A percentile compares a stretch with the other conserved stretches of the same genome.
Conservation (phyloP, 169 alveolate species). For the Cryptosporidium sp. region DNA sequence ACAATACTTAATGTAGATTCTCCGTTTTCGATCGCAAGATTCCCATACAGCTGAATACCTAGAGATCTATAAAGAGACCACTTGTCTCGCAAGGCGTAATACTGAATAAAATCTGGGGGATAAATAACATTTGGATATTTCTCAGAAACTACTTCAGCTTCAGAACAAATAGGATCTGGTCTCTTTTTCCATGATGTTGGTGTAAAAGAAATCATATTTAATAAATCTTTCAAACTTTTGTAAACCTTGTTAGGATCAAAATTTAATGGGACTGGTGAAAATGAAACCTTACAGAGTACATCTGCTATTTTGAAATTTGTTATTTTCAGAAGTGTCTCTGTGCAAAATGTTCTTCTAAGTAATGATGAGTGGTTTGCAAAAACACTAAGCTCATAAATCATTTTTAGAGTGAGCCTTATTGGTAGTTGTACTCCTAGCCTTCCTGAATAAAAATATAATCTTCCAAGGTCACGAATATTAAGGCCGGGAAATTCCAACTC, state of each 20-base stretch:
- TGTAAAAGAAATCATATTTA: constrained; percentile 9
- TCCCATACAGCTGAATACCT: constrained; percentile 51
- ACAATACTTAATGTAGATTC: constrained; percentile 22
- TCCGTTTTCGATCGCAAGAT: not conserved
- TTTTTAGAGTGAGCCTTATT: constrained; percentile 37
- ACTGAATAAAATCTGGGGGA: constrained; percentile 47
- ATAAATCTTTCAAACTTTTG: not conserved
- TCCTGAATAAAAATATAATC: constrained; percentile 63
- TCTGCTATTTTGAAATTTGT: constrained; percentile 31
- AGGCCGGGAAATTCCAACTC: constrained; percentile 47
- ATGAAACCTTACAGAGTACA: constrained; percentile 40
- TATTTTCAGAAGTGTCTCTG: constrained; percentile 29
- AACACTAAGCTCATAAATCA: constrained; percentile 53
- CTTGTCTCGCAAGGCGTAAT: constrained; percentile 12
- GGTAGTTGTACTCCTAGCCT: constrained; percentile 56
- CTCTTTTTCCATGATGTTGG: constrained; percentile 16
- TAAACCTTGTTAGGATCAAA: not conserved
- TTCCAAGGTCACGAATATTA: constrained; percentile 47
- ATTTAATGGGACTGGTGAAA: not conserved
- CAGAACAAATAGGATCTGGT: constrained; percentile 50
- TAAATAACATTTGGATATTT: constrained; percentile 12
- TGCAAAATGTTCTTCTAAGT: constrained; percentile 31
- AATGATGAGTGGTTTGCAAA: constrained; percentile 47
- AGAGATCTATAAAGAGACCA: constrained; percentile 60
- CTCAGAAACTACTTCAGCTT: constrained; percentile 5